These are phyloP conservation scores for Mycosphaerella sp. DNA, from an alignment of 2,329 filamentous ascomycete genomes.

Conservation along the genomic window DNA sequence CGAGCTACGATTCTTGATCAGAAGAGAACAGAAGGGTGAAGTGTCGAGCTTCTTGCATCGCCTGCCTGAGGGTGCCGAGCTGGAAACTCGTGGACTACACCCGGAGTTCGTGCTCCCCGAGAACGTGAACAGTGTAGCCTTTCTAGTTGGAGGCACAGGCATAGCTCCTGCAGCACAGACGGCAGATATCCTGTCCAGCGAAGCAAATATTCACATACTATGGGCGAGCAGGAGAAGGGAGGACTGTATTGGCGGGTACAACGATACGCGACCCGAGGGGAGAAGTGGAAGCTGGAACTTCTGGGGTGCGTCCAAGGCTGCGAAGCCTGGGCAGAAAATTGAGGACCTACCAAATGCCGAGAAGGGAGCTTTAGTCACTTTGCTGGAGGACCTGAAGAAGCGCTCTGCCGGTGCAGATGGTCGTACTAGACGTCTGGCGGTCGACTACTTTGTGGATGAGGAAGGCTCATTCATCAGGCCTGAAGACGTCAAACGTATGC, in stretches of 20 bases:
- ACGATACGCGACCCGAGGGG: conserved; percentile 39
- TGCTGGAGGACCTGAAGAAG: conserved; percentile 57
- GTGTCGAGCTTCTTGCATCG: conserved; percentile 74
- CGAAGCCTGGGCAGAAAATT: neutral
- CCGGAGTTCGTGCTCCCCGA: conserved; percentile 55
- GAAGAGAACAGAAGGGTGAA: conserved; percentile 73
- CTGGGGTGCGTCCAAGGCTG: conserved; percentile 10
- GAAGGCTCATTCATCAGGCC: conserved; percentile 60
- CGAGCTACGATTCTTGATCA: conserved; percentile 66
- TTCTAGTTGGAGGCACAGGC: conserved; percentile 87
- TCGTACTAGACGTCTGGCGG: conserved; percentile 43
- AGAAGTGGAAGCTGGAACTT: conserved; percentile 16
- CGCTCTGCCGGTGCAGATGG: conserved; percentile 4
- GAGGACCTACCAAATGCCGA: conserved; percentile 21
- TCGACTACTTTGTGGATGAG: conserved; percentile 78
- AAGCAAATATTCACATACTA: conserved; percentile 58
- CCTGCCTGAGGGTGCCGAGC: conserved; percentile 52
- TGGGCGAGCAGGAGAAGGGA: conserved; percentile 70
- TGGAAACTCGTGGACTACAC: conserved; percentile 76
- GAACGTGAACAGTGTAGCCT: conserved; percentile 58
- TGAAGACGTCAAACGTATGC: conserved; percentile 33
- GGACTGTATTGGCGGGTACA: conserved; percentile 59
- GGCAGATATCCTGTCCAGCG: conserved; percentile 52
- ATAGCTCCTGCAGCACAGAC: conserved; percentile 85
- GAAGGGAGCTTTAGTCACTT: conserved; percentile 51